phyloP scores from a whole-genome alignment of 306 rosid species.

The Senna tora region DNA sequence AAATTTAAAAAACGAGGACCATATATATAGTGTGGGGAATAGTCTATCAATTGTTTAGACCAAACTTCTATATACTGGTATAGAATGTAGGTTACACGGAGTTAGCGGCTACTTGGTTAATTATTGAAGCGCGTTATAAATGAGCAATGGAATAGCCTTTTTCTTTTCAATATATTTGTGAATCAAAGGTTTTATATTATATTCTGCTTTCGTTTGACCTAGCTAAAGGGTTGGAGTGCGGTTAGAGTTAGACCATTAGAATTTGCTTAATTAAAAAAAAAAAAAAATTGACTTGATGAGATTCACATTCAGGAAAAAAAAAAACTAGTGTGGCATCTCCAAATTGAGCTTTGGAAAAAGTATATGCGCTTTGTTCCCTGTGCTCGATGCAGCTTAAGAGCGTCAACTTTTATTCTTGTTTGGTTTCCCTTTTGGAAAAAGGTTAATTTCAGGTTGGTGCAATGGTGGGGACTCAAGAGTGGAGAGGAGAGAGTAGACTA shows the following conservation, averaged over 20 bases:
- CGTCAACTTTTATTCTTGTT: slow-evolving; percentile 55
- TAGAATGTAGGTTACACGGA: too few relatives aligned
- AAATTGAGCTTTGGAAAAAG: slow-evolving; percentile 53
- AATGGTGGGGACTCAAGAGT: slow-evolving; percentile 41
- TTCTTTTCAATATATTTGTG: too few relatives aligned
- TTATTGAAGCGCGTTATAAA: too few relatives aligned
- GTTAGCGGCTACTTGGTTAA: too few relatives aligned
- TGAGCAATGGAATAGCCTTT: too few relatives aligned
- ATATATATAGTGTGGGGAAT: too few relatives aligned
- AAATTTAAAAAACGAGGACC: neutral
- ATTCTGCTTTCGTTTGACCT: neutral
- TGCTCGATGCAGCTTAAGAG: slow-evolving; percentile 48
- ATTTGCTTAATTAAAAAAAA: neutral
- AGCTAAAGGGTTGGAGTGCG: neutral
- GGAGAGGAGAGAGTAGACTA: too few relatives aligned
- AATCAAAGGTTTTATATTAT: too few relatives aligned
- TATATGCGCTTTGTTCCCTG: slow-evolving; percentile 60
- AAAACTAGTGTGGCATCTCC: slow-evolving; percentile 36
- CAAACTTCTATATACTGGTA: too few relatives aligned
- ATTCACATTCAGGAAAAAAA: slow-evolving; percentile 24
- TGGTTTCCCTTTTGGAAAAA: slow-evolving; percentile 46
- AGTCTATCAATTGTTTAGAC: too few relatives aligned
- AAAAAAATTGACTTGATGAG: slow-evolving; percentile 31
- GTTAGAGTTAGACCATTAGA: neutral
- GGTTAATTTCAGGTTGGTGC: slow-evolving; percentile 39